Conservation (phyloP, 148 eudicot genomes). For the Chenopodium album region DNA sequence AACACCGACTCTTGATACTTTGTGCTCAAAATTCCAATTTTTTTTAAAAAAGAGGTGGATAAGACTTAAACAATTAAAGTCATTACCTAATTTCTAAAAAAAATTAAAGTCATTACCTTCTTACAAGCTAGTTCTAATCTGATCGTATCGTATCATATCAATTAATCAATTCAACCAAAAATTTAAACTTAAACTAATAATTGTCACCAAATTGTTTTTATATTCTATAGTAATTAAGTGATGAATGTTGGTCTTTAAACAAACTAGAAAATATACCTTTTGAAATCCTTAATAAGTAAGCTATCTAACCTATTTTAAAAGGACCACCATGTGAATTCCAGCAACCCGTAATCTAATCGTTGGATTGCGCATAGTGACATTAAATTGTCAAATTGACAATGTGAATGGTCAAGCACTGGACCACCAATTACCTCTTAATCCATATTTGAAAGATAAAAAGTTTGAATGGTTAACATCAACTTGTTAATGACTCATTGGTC, state of each 20-base stretch:
- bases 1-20: no score
- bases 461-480: neutral
- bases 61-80: no score
- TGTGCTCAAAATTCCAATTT: no score
- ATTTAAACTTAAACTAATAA: no score
- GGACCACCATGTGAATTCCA: slow-evolving; percentile 11
- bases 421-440: neutral
- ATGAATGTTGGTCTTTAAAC: slow-evolving; percentile 4
- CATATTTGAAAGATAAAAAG: neutral
- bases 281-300: neutral
- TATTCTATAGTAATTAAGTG: neutral
- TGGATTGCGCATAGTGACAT: slow-evolving; percentile 11
- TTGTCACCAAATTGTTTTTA: no score
- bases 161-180: no score
- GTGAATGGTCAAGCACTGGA: slow-evolving; percentile 13
- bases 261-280: neutral
- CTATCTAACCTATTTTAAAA: neutral
- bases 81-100: no score
- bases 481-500: neutral
- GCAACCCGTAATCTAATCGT: neutral
- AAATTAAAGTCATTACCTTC: no score
- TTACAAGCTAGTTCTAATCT: no score
- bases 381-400: neutral
- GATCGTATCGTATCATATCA: no score
- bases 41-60: no score